These are phyloP conservation scores for Melampsora larici-populina DNA, from an alignment of 1,284 basidiomycete genomes.

Conservation along the genomic window DNA sequence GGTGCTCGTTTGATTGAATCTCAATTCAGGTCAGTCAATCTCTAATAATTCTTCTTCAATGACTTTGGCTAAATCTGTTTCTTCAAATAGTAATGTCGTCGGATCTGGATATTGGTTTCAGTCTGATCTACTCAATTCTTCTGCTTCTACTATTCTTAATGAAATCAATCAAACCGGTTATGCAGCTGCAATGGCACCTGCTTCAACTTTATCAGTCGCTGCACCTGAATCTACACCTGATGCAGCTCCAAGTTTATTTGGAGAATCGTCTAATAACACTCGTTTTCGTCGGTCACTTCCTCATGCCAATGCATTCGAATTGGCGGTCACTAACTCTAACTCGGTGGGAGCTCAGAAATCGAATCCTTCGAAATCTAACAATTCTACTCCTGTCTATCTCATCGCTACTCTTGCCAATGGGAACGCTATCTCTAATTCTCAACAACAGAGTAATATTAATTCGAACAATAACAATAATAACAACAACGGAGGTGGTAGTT, in stretches of 20 bases:
- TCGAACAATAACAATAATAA: slow-evolving; percentile 5
- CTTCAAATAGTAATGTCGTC: slow-evolving; percentile 32
- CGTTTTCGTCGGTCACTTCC: not conserved
- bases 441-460: slow-evolving; percentile 16
- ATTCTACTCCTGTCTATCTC: slow-evolving; percentile 39
- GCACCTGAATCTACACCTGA: slow-evolving; percentile 6
- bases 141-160: slow-evolving; percentile 30
- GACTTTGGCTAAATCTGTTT: not conserved
- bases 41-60: slow-evolving; percentile 41
- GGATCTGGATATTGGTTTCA: slow-evolving; percentile 43
- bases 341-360: slow-evolving; percentile 14
- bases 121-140: slow-evolving; percentile 32
- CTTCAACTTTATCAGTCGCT: slow-evolving; percentile 7
- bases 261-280: not conserved
- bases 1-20: too few species aligned
- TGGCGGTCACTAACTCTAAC: slow-evolving; percentile 19
- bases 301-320: not conserved
- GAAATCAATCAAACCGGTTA: slow-evolving; percentile 33
- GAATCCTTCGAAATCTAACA: not conserved
- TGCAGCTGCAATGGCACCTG: not conserved
- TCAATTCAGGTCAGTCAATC: slow-evolving; percentile 61
- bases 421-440: slow-evolving; percentile 5
- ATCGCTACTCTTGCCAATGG: slow-evolving; percentile 47
- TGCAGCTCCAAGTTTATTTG: not conserved
- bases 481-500: slow-evolving; percentile 47